A percentile compares a stretch with the other conserved stretches of the same genome.
Evolutionary conservation across 192 early-diverging fungal species (phyloP).

Genomic region (Ambispora gerdemannii): DNA sequence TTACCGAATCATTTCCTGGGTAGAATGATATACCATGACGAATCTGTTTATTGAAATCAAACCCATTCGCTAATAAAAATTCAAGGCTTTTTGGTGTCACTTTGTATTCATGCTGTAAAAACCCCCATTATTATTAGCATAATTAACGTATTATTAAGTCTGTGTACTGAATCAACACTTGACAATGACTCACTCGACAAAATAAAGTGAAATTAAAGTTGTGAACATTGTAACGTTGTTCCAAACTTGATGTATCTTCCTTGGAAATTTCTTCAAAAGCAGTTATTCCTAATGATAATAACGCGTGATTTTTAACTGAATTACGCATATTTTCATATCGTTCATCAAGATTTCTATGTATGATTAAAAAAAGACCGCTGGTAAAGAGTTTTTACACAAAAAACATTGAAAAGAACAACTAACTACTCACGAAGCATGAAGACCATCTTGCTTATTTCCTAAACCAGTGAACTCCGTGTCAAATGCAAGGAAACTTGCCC

Average conservation of each 20-base stretch:
- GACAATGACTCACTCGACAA: no score
- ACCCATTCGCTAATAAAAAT: conserved; percentile 81
- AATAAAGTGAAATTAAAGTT: conserved; percentile 58
- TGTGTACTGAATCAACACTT: no score
- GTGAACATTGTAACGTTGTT: conserved; percentile 45
- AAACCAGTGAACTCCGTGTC: conserved; percentile 94
- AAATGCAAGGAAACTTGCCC: conserved; percentile 75
- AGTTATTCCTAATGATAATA: conserved; percentile 83
- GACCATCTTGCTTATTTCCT: conserved; percentile 40
- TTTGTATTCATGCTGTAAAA: conserved; percentile 55
- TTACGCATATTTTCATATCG: conserved; percentile 73
- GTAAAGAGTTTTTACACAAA: conserved; percentile 20
- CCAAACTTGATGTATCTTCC: background rate
- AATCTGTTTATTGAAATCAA: conserved; percentile 81
- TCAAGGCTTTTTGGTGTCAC: conserved; percentile 67
- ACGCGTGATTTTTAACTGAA: conserved; percentile 69
- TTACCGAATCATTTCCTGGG: conserved; percentile 50
- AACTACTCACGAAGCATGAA: conserved; percentile 35
- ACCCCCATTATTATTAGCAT: background rate
- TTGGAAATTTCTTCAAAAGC: conserved; percentile 47
- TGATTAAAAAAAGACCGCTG: conserved; percentile 35
- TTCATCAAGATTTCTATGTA: conserved; percentile 69
- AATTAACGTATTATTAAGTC: no score
- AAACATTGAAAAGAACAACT: background rate
- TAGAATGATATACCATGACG: conserved; percentile 75